These are phyloP conservation scores for Kalmanozyma brasiliensis DNA, from an alignment of 1,284 basidiomycete species.

Conservation along the genomic window DNA sequence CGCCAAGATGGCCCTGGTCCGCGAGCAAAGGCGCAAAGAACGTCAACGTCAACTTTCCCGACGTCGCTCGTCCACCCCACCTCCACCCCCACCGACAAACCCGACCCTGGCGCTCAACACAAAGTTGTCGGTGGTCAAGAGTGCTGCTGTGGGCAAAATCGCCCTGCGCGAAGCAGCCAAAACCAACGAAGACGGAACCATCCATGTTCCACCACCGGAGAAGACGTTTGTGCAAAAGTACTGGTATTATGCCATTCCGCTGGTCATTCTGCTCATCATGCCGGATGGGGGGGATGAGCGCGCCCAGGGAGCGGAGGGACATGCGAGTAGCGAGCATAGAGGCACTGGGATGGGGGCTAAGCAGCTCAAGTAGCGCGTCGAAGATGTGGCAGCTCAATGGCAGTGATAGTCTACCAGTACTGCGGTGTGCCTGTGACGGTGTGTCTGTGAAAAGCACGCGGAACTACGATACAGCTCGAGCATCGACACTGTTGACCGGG, in stretches of 20 bases:
- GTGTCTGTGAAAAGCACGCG: too few relatives aligned
- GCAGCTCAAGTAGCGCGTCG: conserved; percentile 20
- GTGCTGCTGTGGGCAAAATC: not conserved
- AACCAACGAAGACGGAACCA: conserved; percentile 44
- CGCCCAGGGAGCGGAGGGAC: conserved; percentile 15
- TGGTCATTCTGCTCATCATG: conserved; percentile 47
- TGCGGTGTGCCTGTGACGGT: too few relatives aligned
- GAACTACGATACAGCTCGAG: too few relatives aligned
- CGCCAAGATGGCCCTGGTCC: not conserved
- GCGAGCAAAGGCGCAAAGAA: not conserved
- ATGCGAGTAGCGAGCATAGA: conserved; percentile 6
- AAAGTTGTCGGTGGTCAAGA: too few relatives aligned
- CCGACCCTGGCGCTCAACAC: conserved; percentile 7
- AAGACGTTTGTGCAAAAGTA: conserved; percentile 56
- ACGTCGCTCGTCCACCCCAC: conserved; percentile 5
- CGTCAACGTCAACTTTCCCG: conserved; percentile 15
- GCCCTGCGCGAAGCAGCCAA: conserved; percentile 7
- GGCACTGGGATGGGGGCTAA: conserved; percentile 23
- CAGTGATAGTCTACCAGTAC: too few relatives aligned
- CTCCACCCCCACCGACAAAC: not conserved
- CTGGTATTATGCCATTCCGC: conserved; percentile 55
- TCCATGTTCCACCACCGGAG: conserved; percentile 18
- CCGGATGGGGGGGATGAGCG: conserved; percentile 40
- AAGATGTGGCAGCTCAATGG: too few relatives aligned
- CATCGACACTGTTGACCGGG: too few relatives aligned